Conservation (phyloP, 2,329 filamentous ascomycete species). For the Berkeleyomyces basicola region DNA sequence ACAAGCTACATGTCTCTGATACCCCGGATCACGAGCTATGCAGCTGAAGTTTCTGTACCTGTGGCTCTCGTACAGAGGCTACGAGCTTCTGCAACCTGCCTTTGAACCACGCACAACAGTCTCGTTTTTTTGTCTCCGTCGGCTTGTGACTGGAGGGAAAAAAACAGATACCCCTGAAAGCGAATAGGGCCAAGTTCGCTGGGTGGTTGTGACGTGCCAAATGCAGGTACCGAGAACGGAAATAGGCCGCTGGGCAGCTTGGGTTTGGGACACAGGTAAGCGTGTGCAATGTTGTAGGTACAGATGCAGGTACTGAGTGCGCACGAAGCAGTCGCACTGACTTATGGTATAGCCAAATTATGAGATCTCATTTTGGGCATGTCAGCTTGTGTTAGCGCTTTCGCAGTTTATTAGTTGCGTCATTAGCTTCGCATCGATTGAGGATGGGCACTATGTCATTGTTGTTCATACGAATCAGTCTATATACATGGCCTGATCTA, state of each 20-base stretch:
- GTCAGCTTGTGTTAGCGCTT: neutral
- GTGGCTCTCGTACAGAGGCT: neutral
- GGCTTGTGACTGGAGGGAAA: too few species aligned
- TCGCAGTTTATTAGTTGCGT: too few species aligned
- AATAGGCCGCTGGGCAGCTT: neutral
- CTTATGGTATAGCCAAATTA: neutral
- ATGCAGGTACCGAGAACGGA: neutral
- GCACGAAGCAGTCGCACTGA: neutral
- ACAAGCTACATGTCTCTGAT: neutral
- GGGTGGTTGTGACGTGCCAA: neutral
- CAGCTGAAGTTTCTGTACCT: conserved; percentile 1
- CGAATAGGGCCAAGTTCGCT: neutral
- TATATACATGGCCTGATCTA: neutral
- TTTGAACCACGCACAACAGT: neutral
- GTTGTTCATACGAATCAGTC: neutral
- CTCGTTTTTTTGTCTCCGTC: neutral
- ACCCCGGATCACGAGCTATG: neutral
- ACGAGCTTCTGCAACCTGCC: neutral
- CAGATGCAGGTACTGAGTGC: neutral
- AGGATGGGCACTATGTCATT: neutral
- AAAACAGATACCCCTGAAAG: too few species aligned
- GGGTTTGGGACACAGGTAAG: neutral
- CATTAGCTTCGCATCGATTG: neutral
- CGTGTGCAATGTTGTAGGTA: neutral
- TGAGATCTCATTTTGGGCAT: neutral